Evolutionary conservation across 148 eudicot species (phyloP).

Genomic region (Vaccinium darrowii): DNA sequence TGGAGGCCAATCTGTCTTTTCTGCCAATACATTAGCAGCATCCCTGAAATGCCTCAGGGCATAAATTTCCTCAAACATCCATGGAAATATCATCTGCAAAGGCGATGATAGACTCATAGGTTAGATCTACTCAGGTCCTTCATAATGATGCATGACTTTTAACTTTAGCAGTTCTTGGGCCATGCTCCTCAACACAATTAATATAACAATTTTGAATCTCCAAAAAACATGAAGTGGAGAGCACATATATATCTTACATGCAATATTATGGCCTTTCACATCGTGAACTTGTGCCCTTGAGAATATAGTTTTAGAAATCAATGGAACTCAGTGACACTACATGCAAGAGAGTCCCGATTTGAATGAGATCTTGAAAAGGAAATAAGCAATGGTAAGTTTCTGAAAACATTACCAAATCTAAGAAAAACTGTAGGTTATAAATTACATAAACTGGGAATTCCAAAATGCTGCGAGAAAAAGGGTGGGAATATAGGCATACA

Average conservation of each 20-base stretch:
- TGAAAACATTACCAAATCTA: neutral
- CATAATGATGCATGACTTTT: neutral
- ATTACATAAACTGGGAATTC: neutral
- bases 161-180: neutral
- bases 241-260: neutral
- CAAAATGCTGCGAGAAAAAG: neutral
- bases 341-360: neutral
- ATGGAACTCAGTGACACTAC: neutral
- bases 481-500: neutral
- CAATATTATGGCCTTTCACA: neutral
- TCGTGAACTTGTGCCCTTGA: neutral
- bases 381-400: neutral
- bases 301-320: neutral
- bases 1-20: slow-evolving; percentile 86
- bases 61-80: slow-evolving; percentile 88
- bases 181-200: neutral
- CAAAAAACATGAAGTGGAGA: neutral
- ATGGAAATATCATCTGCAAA: slow-evolving; percentile 88
- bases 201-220: neutral
- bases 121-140: neutral
- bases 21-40: slow-evolving; percentile 64
- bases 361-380: neutral
- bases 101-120: neutral
- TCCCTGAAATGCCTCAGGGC: slow-evolving; percentile 73
- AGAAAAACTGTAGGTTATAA: neutral